Percentiles rank a stretch among this genome's conserved stretches.
These are phyloP conservation scores for Tylopilus sp. DNA, from an alignment of 768 basidiomycete species.

Conservation along the genomic window DNA sequence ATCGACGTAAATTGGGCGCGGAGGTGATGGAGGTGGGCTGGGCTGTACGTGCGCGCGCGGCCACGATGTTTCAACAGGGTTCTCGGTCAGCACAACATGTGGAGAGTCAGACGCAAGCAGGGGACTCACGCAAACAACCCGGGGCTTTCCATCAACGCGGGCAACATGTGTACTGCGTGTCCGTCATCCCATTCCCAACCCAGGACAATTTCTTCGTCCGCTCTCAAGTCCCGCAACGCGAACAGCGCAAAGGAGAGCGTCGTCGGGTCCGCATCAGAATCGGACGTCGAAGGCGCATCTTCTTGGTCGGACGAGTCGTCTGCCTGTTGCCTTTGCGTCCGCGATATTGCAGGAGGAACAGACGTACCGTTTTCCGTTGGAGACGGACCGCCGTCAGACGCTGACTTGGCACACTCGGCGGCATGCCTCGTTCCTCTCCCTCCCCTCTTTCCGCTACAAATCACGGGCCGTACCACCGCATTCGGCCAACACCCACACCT, in stretches of 20 bases:
- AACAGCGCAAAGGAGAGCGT: slow-evolving; percentile 75
- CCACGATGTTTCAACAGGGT: not conserved
- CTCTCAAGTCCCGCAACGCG: slow-evolving; percentile 68
- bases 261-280: slow-evolving; percentile 29
- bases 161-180: slow-evolving; percentile 75
- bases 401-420: slow-evolving; percentile 13
- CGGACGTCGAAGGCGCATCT: slow-evolving; percentile 8
- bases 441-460: slow-evolving; percentile 31
- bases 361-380: slow-evolving; percentile 10
- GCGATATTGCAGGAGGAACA: slow-evolving; percentile 7
- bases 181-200: slow-evolving; percentile 98
- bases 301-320: slow-evolving; percentile 20
- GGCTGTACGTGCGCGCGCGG: slow-evolving; percentile 29
- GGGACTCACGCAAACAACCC: slow-evolving; percentile 53
- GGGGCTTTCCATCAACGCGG: slow-evolving; percentile 60
- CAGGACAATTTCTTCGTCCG: slow-evolving; percentile 81
- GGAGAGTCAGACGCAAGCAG: no score
- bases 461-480: slow-evolving; percentile 42
- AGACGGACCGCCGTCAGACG: slow-evolving; percentile 3
- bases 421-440: slow-evolving; percentile 18
- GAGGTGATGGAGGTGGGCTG: slow-evolving; percentile 48
- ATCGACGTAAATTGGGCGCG: slow-evolving; percentile 67
- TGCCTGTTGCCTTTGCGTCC: slow-evolving; percentile 7
- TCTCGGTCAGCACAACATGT: slow-evolving; percentile 10
- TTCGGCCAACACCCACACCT: slow-evolving; percentile 56